Evolutionary conservation across 441 rosid genomes (phyloP).

Genomic region (Isatis lusitanica): DNA sequence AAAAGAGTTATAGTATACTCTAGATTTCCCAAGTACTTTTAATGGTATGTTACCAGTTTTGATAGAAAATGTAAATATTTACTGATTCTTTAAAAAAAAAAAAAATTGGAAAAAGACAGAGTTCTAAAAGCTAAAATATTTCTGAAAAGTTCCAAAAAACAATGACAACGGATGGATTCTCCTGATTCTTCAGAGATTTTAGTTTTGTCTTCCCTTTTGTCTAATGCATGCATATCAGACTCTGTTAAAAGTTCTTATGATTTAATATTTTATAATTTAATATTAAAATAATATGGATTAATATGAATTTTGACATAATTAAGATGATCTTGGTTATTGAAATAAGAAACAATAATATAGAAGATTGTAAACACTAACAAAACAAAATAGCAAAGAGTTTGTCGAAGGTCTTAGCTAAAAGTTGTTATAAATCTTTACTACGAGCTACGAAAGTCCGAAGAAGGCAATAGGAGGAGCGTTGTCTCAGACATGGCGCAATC

Average conservation of each 20-base stretch:
- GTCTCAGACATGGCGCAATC: no score
- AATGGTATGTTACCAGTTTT: not conserved
- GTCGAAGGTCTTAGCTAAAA: no score
- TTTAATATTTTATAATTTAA: no score
- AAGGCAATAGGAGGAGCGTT: no score
- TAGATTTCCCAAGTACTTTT: no score
- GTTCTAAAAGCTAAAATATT: conserved; percentile 1
- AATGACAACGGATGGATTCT: conserved; percentile 16
- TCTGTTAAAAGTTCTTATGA: conserved; percentile 16
- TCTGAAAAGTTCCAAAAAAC: conserved; percentile 1
- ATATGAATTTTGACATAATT: no score
- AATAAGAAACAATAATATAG: not conserved
- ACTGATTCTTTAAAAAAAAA: not conserved
- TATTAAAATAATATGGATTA: no score
- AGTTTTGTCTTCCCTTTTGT: not conserved
- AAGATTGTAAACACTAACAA: no score
- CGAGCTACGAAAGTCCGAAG: no score
- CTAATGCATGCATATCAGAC: conserved; percentile 32
- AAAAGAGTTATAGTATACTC: not conserved
- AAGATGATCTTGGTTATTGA: no score
- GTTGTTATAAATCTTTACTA: no score
- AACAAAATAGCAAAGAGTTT: no score
- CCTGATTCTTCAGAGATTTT: conserved; percentile 5
- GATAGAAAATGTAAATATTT: not conserved
- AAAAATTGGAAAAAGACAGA: not conserved